phyloP scores from a whole-genome alignment of 2,329 filamentous ascomycete species.

The Curvularia eragrostidis region DNA sequence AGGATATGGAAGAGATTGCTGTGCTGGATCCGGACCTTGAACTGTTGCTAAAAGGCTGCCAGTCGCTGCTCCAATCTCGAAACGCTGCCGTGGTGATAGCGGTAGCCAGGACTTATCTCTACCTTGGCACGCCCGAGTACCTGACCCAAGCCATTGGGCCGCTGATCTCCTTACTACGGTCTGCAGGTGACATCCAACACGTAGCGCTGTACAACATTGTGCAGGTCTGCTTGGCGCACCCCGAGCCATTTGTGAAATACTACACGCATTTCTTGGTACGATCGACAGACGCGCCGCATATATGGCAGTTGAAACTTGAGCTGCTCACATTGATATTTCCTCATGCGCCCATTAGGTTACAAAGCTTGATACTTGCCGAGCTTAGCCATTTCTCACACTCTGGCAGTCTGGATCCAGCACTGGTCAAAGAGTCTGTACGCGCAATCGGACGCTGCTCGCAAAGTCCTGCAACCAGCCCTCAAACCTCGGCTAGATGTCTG shows the following conservation, averaged over 20 bases:
- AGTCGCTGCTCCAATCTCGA: slow-evolving; percentile 85
- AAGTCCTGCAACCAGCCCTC: slow-evolving; percentile 50
- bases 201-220: slow-evolving; percentile 94
- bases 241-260: slow-evolving; percentile 84
- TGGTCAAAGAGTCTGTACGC: slow-evolving; percentile 87
- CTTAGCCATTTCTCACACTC: slow-evolving; percentile 98
- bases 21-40: slow-evolving; percentile 82
- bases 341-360: slow-evolving; percentile 74
- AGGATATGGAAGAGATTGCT: slow-evolving; percentile 62
- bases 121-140: slow-evolving; percentile 81
- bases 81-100: slow-evolving; percentile 93
- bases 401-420: slow-evolving; percentile 71
- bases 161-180: slow-evolving; percentile 81
- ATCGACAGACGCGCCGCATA: slow-evolving; percentile 76
- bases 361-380: slow-evolving; percentile 88
- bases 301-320: slow-evolving; percentile 93
- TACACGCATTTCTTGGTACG: slow-evolving; percentile 88
- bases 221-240: slow-evolving; percentile 79
- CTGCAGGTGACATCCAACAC: slow-evolving; percentile 85
- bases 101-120: slow-evolving; percentile 82
- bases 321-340: slow-evolving; percentile 90
- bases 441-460: slow-evolving; percentile 95
- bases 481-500: slow-evolving; percentile 74
- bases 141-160: slow-evolving; percentile 79
- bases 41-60: slow-evolving; percentile 78